Conservation (phyloP, 2,329 filamentous ascomycete genomes). For the Alternaria alternata region DNA sequence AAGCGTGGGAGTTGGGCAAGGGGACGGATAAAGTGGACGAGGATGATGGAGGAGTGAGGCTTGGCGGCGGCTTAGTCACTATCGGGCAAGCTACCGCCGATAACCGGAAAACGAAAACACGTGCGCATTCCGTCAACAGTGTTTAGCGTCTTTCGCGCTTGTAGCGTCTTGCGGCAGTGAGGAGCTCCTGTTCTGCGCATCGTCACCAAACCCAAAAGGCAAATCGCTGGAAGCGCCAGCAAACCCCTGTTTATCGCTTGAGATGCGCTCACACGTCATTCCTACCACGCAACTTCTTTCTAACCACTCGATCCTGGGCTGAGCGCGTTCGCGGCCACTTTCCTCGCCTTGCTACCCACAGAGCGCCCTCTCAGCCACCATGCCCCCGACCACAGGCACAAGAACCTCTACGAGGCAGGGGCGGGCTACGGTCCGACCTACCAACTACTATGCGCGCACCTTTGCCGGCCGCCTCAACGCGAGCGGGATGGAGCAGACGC, state of each 20-base stretch:
- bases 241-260: conserved; percentile 31
- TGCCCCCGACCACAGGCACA: conserved; percentile 48
- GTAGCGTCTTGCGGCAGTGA: conserved; percentile 15
- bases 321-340: conserved; percentile 30
- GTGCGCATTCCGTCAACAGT: conserved; percentile 29
- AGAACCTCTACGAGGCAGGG: conserved; percentile 56
- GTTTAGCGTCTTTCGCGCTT: conserved; percentile 27
- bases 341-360: conserved; percentile 25
- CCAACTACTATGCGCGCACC: conserved; percentile 62
- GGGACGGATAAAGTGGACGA: neutral
- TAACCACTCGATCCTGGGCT: conserved; percentile 19
- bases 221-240: conserved; percentile 32
- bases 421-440: conserved; percentile 56
- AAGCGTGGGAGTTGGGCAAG: neutral
- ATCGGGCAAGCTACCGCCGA: conserved; percentile 16
- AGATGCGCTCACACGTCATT: conserved; percentile 41
- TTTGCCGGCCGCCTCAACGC: conserved; percentile 51
- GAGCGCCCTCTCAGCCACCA: conserved; percentile 33
- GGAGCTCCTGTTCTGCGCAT: conserved; percentile 23
- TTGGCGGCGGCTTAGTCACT: conserved; percentile 13
- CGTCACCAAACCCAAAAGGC: conserved; percentile 21
- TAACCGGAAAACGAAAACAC: conserved; percentile 15
- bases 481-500: conserved; percentile 50
- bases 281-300: conserved; percentile 26
- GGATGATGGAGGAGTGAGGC: neutral